Base-by-base conservation (phyloP, 2,329 filamentous ascomycete species). In the Monosporascus cannonballus region DNA sequence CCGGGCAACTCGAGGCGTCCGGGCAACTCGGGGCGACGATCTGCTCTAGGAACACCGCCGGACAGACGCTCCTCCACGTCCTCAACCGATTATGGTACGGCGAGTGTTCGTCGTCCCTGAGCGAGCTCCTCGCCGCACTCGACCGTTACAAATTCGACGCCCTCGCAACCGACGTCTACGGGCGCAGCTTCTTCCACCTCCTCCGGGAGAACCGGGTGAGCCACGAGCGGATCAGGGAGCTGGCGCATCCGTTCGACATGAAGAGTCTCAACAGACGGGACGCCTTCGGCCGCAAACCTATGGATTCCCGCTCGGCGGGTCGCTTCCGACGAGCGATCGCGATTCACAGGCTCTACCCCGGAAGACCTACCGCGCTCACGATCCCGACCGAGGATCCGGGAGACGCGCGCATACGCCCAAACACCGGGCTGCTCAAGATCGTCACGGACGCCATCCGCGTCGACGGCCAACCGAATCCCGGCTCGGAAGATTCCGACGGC, bases 401-500 rank as follows among this genome's bases (percentile, higher is more conserved):
- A 34, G 58, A 64, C 20, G 57, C 58, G n/a, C 59, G 61, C 6
- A 57, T 63, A 49, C 36, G 47, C 30, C n/a, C 57, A 11, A 68
- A 70, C 42, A 61, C 67, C 20, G 64, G 67, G 8, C 67, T 77
- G 5, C 55, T 76, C 37, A 63, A 59, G 20, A 64, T 71, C 27
- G 67, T 77, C 25, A 65, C 62, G 7, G 64, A 62, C 2, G 69
- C 70, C 3, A 41, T 60, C 3, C 56, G 53, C 24, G 51, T 57
- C 5, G 58, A 63, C 8, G 14, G n/a, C 1, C 59, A 66, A 47
- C 61, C 56, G 17, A 61, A 70, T 42, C 64, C 71, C 0, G 57
- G 50, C 6, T 50, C 62, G 17, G 74, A 77, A 56, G 75, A 79
- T 56, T 39, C 64, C 1, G 63, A 73, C 5, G 80, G 80, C 5